phyloP scores from a whole-genome alignment of 192 early-diverging fungal species.

The Backusella tuberculispora region DNA sequence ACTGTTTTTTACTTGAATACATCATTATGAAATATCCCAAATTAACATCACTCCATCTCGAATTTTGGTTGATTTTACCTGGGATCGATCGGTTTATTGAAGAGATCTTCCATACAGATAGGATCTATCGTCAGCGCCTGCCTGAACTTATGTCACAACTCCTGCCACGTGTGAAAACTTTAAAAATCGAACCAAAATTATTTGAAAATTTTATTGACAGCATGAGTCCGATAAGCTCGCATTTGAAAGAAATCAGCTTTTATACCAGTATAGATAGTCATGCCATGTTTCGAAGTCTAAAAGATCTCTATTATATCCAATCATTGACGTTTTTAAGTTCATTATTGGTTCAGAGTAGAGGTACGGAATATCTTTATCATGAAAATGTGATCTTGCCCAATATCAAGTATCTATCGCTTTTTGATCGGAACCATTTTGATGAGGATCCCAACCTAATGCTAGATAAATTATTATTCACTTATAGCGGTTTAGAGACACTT shows the following conservation, averaged over 20 bases:
- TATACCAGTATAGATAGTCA: not conserved
- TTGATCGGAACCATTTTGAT: not conserved
- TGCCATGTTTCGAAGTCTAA: not conserved
- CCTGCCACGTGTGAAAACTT: not conserved
- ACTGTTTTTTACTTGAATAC: not conserved
- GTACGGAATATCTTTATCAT: not conserved
- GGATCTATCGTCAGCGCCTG: not conserved
- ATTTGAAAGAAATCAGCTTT: not conserved
- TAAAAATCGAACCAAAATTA: not conserved
- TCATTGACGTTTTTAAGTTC: not conserved
- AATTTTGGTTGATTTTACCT: not conserved
- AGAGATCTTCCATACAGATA: not conserved
- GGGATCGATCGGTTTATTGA: conserved; percentile 6
- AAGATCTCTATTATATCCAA: not conserved
- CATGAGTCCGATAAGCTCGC: not conserved
- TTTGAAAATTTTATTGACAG: not conserved
- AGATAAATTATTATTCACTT: not conserved
- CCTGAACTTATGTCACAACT: not conserved
- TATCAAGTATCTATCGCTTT: not conserved
- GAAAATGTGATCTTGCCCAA: not conserved
- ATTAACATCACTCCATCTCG: not conserved
- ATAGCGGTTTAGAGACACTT: not conserved
- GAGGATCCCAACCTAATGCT: not conserved
- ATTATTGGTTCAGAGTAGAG: conserved; percentile 3
- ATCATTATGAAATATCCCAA: not conserved